Conservation (phyloP, 1,284 basidiomycete genomes). For the Salmacisia buchloeana region DNA sequence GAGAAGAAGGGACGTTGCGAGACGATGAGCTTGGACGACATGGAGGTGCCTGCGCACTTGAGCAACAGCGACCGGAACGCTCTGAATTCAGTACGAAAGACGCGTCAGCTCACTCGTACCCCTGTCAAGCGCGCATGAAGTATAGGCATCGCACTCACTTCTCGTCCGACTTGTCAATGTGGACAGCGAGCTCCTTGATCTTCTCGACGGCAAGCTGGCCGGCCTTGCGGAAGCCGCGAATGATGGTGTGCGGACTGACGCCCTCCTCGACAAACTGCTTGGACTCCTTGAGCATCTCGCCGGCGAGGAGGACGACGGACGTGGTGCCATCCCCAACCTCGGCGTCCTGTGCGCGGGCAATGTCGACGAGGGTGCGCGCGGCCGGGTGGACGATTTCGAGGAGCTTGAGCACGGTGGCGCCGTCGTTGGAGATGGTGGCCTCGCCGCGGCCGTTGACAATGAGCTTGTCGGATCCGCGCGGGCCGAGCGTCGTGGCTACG, state of each 20-base stretch:
- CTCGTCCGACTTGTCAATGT: constrained; percentile 82
- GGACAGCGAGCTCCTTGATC: constrained; percentile 83
- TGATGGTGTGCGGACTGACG: constrained; percentile 93
- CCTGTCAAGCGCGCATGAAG: not conserved
- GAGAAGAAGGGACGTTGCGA: constrained; percentile 99
- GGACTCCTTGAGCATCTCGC: constrained; percentile 90
- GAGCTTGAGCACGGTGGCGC: constrained; percentile 92
- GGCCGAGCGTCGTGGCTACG: constrained; percentile 83
- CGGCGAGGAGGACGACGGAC: constrained; percentile 85
- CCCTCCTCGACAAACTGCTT: constrained; percentile 91
- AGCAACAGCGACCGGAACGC: constrained; percentile 87
- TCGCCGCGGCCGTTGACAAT: constrained; percentile 67
- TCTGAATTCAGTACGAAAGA: constrained; percentile 58
- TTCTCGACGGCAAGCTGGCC: constrained; percentile 69
- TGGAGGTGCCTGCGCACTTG: constrained; percentile 95
- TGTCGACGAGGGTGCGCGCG: constrained; percentile 91
- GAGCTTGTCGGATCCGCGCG: constrained; percentile 97
- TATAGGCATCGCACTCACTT: constrained; percentile 60
- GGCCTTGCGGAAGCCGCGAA: constrained; percentile 89
- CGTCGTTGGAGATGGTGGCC: constrained; percentile 95
- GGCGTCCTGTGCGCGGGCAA: constrained; percentile 94
- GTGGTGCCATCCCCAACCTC: constrained; percentile 99
- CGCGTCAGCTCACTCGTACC: not conserved
- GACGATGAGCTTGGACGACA: constrained; percentile 99
- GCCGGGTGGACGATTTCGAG: constrained; percentile 97